Conservation (phyloP, 2,329 filamentous ascomycete species). For the Fusarium sp. region DNA sequence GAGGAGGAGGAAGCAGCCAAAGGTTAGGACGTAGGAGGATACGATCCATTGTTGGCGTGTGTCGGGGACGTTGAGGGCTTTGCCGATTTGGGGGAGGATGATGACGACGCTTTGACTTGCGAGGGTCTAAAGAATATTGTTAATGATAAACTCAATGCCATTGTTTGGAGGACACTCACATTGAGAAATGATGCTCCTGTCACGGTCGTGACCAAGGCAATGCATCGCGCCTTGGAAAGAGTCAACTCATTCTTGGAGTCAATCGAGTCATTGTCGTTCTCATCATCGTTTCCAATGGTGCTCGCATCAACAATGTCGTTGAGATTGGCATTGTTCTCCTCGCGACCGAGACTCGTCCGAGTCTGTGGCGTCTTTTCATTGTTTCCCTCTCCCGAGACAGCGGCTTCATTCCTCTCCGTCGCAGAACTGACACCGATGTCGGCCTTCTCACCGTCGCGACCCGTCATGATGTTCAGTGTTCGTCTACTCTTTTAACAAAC, state of each 20-base stretch:
- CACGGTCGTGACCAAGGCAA: constrained; percentile 66
- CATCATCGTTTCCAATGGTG: constrained; percentile 9
- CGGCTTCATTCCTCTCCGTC: background rate
- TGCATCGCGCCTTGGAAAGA: constrained; percentile 64
- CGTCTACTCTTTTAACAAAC: background rate
- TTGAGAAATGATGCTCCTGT: constrained; percentile 69
- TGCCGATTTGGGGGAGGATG: constrained; percentile 68
- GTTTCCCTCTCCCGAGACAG: background rate
- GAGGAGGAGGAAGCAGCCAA: constrained; percentile 75
- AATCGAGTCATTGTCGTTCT: constrained; percentile 32
- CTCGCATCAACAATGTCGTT: background rate
- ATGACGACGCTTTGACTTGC: constrained; percentile 46
- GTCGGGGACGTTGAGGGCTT: constrained; percentile 67
- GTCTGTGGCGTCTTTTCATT: constrained; percentile 23
- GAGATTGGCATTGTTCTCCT: background rate
- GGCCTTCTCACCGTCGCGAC: constrained; percentile 21
- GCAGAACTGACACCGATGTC: constrained; percentile 10
- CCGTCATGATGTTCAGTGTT: constrained; percentile 17
- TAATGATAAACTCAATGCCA: background rate
- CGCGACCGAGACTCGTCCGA: constrained; percentile 4
- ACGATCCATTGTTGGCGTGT: constrained; percentile 74
- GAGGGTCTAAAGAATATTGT: constrained; percentile 37
- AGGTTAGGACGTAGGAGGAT: constrained; percentile 73
- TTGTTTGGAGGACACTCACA: constrained; percentile 47
- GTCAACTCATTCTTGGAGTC: constrained; percentile 47